Evolutionary conservation across 129 eudicot genomes (phyloP), one percentile per base, ranked within the genome.

Genomic region (Helianthus tuberosus): DNA sequence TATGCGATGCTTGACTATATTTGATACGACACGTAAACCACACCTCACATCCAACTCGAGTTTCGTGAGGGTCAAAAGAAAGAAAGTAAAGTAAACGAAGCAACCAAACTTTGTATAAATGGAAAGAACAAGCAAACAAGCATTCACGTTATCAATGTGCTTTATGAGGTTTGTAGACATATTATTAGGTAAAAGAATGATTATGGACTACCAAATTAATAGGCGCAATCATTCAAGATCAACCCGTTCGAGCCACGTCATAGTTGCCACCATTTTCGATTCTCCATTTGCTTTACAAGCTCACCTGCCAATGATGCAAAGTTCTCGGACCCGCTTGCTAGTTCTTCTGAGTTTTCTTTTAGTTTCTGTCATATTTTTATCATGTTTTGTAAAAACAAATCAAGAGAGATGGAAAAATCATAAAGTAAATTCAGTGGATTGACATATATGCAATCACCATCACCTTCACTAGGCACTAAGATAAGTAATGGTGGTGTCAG

Each of bases 191-290:
- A 69, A 14, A 58, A 53, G 52, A 50, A 12, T 69, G 51, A 71
- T 17, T 11, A 29, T 6, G 25, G 38, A 2, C 53, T 11, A 54
- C 39, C 44, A 44, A n/a, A 27, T 3, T 9, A 73, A 66, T 36
- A 68, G 43, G 17, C 23, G 10, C 59, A 12, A 63, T 39, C 68
- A 14, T 64, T 54, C 38, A 15, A 64, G 62, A 16, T 43, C 47
- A 36, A 38, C 44, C 8, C 1, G 27, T 23, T 64, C 6, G 16
- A 36, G 11, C 38, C 62, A 29, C 38, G 44, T 93, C 72, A 94
- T 17, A 94, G 29, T 20, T 88, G 82, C 99, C 99, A 94, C 99
- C 99, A 94, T 60, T 88, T 92, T n/a, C 97, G 89, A 52, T 89
- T 85, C 78, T 91, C 97, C 97, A 91, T 91, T 64, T 73, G 69